phyloP scores from a whole-genome alignment of 805 yeast genomes.

The Sungouiella thailandica region DNA sequence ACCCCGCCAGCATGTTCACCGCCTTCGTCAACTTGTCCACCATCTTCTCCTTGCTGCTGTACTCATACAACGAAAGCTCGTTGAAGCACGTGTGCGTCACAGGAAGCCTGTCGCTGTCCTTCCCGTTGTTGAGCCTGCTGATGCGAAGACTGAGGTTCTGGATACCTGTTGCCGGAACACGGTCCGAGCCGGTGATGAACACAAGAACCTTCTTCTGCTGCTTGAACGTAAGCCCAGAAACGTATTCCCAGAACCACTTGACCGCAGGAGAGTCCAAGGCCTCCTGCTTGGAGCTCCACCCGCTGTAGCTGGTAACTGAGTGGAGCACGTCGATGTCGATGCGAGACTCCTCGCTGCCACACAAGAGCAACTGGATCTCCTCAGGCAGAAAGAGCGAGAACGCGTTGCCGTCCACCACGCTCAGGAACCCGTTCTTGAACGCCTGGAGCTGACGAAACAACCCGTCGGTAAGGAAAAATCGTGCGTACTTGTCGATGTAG shows the following conservation, averaged over 20 bases:
- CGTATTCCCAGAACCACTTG: slow-evolving; percentile 85
- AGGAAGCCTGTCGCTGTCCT: slow-evolving; percentile 54
- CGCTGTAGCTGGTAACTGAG: slow-evolving; percentile 68
- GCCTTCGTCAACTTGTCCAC: slow-evolving; percentile 59
- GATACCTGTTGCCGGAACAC: slow-evolving; percentile 91
- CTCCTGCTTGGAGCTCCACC: slow-evolving; percentile 44
- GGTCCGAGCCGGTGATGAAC: slow-evolving; percentile 86
- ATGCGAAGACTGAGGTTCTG: slow-evolving; percentile 70
- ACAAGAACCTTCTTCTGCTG: slow-evolving; percentile 61
- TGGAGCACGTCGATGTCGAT: slow-evolving; percentile 64
- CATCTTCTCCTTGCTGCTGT: slow-evolving; percentile 51
- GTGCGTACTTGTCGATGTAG: slow-evolving; percentile 61
- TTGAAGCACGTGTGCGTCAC: slow-evolving; percentile 94
- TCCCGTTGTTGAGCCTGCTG: slow-evolving; percentile 36
- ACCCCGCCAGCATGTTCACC: slow-evolving; percentile 76
- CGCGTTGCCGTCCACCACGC: slow-evolving; percentile 77
- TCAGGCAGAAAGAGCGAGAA: slow-evolving; percentile 73
- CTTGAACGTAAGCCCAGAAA: slow-evolving; percentile 38
- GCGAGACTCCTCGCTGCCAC: slow-evolving; percentile 67
- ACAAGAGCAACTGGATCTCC: slow-evolving; percentile 72
- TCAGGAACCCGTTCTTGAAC: slow-evolving; percentile 66
- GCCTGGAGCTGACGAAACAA: slow-evolving; percentile 49
- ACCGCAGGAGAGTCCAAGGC: slow-evolving; percentile 42
- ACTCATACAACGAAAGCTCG: slow-evolving; percentile 74
- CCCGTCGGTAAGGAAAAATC: slow-evolving; percentile 54